A percentile compares a stretch with the other conserved stretches of the same genome.
Conservation (phyloP, 768 basidiomycete species). For the Trametes cinnabarina region DNA sequence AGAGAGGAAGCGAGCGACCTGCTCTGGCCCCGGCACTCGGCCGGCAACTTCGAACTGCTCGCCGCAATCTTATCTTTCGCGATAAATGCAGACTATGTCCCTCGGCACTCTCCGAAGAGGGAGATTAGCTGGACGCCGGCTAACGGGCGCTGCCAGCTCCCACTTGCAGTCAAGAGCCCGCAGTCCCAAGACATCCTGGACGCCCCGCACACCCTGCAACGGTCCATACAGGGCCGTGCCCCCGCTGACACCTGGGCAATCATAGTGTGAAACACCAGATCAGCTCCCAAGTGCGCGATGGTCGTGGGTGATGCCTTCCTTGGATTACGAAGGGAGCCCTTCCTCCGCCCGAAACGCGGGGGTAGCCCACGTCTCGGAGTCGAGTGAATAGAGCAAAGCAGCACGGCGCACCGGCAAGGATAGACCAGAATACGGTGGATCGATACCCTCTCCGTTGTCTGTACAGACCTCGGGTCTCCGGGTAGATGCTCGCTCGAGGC, state of each 20-base stretch:
- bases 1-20: too few relatives aligned
- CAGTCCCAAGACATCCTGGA: too few relatives aligned
- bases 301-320: not conserved
- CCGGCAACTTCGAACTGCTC: too few relatives aligned
- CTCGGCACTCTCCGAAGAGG: too few relatives aligned
- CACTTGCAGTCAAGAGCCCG: too few relatives aligned
- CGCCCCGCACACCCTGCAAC: not conserved
- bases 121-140: too few relatives aligned
- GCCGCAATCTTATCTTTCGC: too few relatives aligned
- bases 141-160: too few relatives aligned
- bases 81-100: too few relatives aligned
- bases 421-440: not conserved
- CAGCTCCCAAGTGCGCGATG: not conserved
- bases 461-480: not conserved
- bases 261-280: not conserved
- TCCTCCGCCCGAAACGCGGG: not conserved
- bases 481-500: not conserved
- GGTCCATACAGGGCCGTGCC: not conserved
- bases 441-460: not conserved
- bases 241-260: not conserved
- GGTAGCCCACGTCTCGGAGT: not conserved
- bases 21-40: too few relatives aligned
- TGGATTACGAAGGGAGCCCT: not conserved
- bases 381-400: not conserved
- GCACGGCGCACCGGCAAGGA: not conserved